Evolutionary conservation across 2,329 filamentous ascomycete species (phyloP), one percentile per base, ranked within the genome.

Genomic region (Neonectria faginata): DNA sequence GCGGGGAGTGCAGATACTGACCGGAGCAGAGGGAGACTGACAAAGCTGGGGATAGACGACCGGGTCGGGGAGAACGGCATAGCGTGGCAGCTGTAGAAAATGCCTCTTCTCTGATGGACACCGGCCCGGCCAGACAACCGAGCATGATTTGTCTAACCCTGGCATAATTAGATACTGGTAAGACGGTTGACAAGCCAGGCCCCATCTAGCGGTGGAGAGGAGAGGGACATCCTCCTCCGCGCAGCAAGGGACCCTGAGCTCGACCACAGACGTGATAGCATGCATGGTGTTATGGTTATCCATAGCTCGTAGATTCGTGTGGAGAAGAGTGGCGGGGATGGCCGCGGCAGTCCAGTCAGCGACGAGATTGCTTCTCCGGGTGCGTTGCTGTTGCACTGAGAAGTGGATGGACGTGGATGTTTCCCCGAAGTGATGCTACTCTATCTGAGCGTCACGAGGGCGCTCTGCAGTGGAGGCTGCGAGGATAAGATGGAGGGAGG

Each of bases 271-370:
- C n/a, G n/a, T 55, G 20, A 39, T 58, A 53, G 61, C 60, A 71
- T 62, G 69, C 65, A 71, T 70, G 68, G 65, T 60, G 58, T 71
- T 71, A 68, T 71, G 69, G 69, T 71, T 71, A 71, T 70, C 58
- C 12, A 51, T 51, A 51, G 48, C 48, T 33, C 29, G 10, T 51
- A 51, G 48, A 51, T 51, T 33, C 31, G 29, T 51, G 48, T 36
- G 48, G 48, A 51, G 48, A 51, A 33, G 48, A 33, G 48, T 20
- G 27, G 31, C 29, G 48, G 48, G 48, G 27, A 36, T 36, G 27
- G 29, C 14, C 5, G 27, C 3, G 11, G 16, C 48, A 18, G n/a
- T 33, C 48, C 48, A 51, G n/a, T 51, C 29, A 51, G 48, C 48
- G 29, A 9, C 29, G 10, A 20, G 51, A 25, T 11, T 20, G 36